Conservation (phyloP, 371 early-diverging fungal species). For the Mucor plumbeus region DNA sequence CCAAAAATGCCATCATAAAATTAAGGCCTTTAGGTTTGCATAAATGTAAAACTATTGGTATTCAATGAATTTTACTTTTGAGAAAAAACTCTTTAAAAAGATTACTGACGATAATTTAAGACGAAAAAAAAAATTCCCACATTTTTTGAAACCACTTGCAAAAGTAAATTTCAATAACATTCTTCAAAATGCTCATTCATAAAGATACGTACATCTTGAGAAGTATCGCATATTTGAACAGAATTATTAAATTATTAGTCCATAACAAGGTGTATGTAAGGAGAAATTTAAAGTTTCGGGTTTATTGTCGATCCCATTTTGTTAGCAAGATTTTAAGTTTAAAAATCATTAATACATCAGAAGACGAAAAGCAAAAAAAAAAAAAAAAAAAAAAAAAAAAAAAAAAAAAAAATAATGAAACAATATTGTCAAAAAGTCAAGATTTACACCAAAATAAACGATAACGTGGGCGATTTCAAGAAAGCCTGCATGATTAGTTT, state of each 20-base stretch:
- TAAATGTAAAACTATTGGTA: not conserved
- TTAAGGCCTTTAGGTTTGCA: not conserved
- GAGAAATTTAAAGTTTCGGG: not conserved
- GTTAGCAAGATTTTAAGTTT: not conserved
- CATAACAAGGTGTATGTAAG: no score
- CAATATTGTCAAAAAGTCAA: not conserved
- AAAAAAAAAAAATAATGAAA: not conserved
- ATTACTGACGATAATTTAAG: no score
- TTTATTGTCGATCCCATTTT: not conserved
- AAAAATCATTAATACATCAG: not conserved
- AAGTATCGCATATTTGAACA: no score
- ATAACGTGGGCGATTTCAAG: slow-evolving; percentile 1
- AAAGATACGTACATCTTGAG: no score
- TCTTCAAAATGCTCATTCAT: no score
- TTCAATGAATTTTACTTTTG: not conserved
- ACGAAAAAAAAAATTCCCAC: not conserved
- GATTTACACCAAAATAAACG: not conserved
- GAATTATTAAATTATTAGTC: no score
- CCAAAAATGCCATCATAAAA: not conserved
- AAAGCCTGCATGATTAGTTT: not conserved
- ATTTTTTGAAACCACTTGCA: not conserved
- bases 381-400: not conserved
- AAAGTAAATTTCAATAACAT: no score
- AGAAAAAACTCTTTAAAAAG: not conserved
- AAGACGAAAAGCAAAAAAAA: not conserved